Evolutionary conservation across 257 asterid genomes (phyloP).

Genomic region (Hygrophila difformis): DNA sequence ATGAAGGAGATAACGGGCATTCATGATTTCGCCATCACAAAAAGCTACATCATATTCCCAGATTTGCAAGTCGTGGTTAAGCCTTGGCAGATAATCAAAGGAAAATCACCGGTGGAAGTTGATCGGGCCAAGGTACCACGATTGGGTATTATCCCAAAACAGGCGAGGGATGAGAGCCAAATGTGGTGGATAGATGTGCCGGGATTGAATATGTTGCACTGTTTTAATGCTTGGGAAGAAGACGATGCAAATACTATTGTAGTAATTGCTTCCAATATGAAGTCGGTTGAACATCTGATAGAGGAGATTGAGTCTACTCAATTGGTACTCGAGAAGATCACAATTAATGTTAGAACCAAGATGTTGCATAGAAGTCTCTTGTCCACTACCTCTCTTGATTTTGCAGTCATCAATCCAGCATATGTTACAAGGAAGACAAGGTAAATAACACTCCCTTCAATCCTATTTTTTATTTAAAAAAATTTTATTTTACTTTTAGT

Average conservation of each 20-base stretch:
- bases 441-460: no score
- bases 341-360: constrained; percentile 29
- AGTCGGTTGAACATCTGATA: constrained; percentile 25
- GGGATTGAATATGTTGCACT: constrained; percentile 37
- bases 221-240: constrained; percentile 55
- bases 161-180: constrained; percentile 32
- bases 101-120: constrained; percentile 24
- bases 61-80: constrained; percentile 35
- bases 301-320: constrained; percentile 29
- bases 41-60: constrained; percentile 37
- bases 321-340: constrained; percentile 28
- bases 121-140: constrained; percentile 32
- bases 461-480: no score
- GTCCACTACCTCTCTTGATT: constrained; percentile 30
- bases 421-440: constrained; percentile 32
- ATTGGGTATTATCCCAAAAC: constrained; percentile 38
- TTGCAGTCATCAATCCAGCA: constrained; percentile 45
- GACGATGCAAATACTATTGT: constrained; percentile 35
- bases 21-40: constrained; percentile 54
- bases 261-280: constrained; percentile 37
- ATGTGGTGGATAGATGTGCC: constrained; percentile 48
- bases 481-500: no score
- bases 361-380: constrained; percentile 24
- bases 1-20: constrained; percentile 18
- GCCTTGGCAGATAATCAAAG: constrained; percentile 21